phyloP scores from a whole-genome alignment of 345 rosid genomes.

The Brassica napus region Da-Ae NC_063435.1:27055501-27056000 shows the following conservation, averaged over 20 bases:
- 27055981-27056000: background rate
- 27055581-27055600: background rate
- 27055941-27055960: background rate
- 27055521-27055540: background rate
- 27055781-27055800: background rate
- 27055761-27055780: slow-evolving; percentile 12
- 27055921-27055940: background rate
- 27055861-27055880: background rate
- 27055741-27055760: background rate
- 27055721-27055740: background rate
- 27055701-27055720: background rate
- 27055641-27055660: background rate
- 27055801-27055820: background rate
- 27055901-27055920: background rate
- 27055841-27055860: background rate
- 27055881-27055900: background rate
- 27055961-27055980: background rate
- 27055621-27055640: background rate
- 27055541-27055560: background rate
- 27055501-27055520: background rate
- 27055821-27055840: background rate
- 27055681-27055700: background rate
- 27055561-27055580: too few relatives aligned
- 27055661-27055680: background rate
- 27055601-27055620: background rate